These are phyloP conservation scores for Populus hybrid DNA, from an alignment of 441 rosid genomes.

Conservation along the genomic window DNA sequence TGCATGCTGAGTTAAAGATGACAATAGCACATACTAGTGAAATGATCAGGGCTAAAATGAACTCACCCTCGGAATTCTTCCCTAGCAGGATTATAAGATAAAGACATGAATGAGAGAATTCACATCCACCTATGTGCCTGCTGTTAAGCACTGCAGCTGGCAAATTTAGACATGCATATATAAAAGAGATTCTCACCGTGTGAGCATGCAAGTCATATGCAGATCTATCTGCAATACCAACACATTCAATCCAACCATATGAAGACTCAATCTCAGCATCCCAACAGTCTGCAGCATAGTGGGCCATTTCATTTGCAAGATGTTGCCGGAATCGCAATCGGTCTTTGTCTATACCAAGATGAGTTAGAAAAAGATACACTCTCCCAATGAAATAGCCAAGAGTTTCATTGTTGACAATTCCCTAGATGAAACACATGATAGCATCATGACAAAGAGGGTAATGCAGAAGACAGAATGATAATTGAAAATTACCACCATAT, in stretches of 20 bases:
- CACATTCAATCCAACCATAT: slow-evolving; percentile 84
- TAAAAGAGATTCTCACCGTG: slow-evolving; percentile 35
- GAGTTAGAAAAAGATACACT: slow-evolving; percentile 62
- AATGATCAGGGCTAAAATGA: background rate
- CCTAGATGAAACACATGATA: slow-evolving; percentile 34
- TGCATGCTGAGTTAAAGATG: background rate
- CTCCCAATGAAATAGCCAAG: slow-evolving; percentile 80
- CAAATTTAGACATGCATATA: background rate
- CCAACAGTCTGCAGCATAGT: slow-evolving; percentile 83
- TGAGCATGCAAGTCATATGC: slow-evolving; percentile 73
- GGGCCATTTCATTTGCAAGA: slow-evolving; percentile 88
- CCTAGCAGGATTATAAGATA: background rate
- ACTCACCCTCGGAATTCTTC: background rate
- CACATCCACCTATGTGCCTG: background rate
- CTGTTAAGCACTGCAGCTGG: background rate
- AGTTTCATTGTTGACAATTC: slow-evolving; percentile 70
- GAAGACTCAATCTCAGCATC: slow-evolving; percentile 82
- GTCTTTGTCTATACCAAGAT: slow-evolving; percentile 54
- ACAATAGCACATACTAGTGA: too few species aligned
- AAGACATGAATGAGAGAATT: background rate
- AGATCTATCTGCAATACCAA: slow-evolving; percentile 83
- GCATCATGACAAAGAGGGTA: background rate
- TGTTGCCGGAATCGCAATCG: slow-evolving; percentile 67
- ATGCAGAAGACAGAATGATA: slow-evolving; percentile 1
- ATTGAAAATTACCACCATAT: slow-evolving; percentile 7